phyloP scores from a whole-genome alignment of 2,329 filamentous ascomycete genomes.

The Arthroderma uncinatum region DNA sequence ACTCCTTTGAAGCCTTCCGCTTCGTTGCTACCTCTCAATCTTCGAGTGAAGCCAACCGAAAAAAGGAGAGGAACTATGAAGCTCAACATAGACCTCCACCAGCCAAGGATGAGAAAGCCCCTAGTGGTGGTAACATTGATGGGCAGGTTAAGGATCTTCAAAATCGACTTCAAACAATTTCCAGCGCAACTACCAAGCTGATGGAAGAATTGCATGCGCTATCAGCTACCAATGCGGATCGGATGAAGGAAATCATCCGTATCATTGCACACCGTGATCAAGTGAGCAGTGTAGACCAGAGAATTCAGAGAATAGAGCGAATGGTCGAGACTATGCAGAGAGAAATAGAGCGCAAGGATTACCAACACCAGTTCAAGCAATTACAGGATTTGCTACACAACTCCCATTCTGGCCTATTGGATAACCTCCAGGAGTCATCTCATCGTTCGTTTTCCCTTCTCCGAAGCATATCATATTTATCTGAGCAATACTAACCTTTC shows the following conservation, averaged over 20 bases:
- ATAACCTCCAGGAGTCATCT: slow-evolving; percentile 42
- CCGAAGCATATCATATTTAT: background rate
- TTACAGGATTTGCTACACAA: slow-evolving; percentile 45
- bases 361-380: slow-evolving; percentile 43
- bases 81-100: slow-evolving; percentile 25
- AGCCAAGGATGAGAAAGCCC: slow-evolving; percentile 22
- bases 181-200: slow-evolving; percentile 49
- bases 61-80: slow-evolving; percentile 9
- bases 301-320: slow-evolving; percentile 44
- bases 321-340: slow-evolving; percentile 41
- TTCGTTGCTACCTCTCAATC: slow-evolving; percentile 52
- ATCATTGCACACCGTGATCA: slow-evolving; percentile 29
- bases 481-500: slow-evolving; percentile 14
- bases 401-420: slow-evolving; percentile 43
- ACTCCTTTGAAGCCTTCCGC: slow-evolving; percentile 90
- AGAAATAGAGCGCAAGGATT: slow-evolving; percentile 48
- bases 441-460: slow-evolving; percentile 34
- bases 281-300: slow-evolving; percentile 33
- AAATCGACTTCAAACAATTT: slow-evolving; percentile 59
- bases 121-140: slow-evolving; percentile 14
- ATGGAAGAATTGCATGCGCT: slow-evolving; percentile 42
- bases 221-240: slow-evolving; percentile 42
- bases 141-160: slow-evolving; percentile 72
- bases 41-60: slow-evolving; percentile 20
- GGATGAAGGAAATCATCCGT: slow-evolving; percentile 41